phyloP scores from a whole-genome alignment of 129 eudicot species.

The Calendula officinalis region DNA sequence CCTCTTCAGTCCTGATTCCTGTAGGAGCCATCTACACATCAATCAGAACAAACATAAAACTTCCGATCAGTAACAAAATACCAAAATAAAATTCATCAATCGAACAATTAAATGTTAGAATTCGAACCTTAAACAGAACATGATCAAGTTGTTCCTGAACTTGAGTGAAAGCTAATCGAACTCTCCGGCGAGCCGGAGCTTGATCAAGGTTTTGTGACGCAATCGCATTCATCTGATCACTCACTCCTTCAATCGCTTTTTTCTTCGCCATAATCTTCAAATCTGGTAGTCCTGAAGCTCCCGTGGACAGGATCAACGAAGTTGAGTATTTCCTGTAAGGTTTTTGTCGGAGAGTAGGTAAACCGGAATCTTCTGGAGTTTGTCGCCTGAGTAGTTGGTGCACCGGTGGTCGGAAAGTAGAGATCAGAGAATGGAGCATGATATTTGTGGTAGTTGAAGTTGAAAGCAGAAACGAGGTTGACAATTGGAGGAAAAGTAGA shows the following conservation, averaged over 20 bases:
- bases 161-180: conserved; percentile 70
- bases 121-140: conserved; percentile 65
- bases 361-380: conserved; percentile 8
- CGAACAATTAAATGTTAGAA: not conserved
- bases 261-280: conserved; percentile 49
- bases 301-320: conserved; percentile 15
- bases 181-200: conserved; percentile 68
- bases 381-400: conserved; percentile 18
- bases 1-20: conserved; percentile 92
- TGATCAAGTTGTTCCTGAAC: conserved; percentile 84
- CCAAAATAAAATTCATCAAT: not conserved
- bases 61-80: not conserved
- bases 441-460: conserved; percentile 19
- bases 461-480: conserved; percentile 23
- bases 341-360: conserved; percentile 21
- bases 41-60: not conserved
- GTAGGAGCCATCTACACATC: conserved; percentile 56
- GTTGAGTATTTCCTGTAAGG: conserved; percentile 16
- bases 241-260: conserved; percentile 60
- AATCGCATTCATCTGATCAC: conserved; percentile 71
- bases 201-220: conserved; percentile 70
- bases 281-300: not conserved
- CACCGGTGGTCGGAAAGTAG: conserved; percentile 46
- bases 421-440: conserved; percentile 45
- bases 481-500: conserved; percentile 16